Evolutionary conservation across 192 early-diverging fungal species (phyloP), one percentile per base, ranked within the genome.

Genomic region (Lunasporangiospora selenospora): DNA sequence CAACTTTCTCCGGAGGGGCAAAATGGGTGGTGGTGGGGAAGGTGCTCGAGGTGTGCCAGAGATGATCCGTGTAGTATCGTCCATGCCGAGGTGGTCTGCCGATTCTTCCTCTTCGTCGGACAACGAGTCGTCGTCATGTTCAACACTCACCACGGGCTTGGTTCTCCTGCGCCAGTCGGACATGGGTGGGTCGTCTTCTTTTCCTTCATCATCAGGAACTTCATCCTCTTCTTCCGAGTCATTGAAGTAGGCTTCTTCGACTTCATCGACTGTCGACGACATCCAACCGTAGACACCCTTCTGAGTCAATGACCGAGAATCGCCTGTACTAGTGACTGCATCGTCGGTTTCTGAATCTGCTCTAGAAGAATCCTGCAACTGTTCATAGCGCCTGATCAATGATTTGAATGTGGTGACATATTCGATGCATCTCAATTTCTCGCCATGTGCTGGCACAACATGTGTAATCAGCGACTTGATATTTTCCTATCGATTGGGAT

Each of bases 201-300:
- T 67, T 23, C 50, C 57, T 23, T 67, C 65, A 42, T 66, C 75
- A 26, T 65, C 69, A 5, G 50, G 59, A 32, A 67, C 73, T 30
- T 75, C 63, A 11, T 79, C 76, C 53, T 88, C 88, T 15, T 89
- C 88, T n/a, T 88, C 85, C 1, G 80, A 79, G 8, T 83, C 71
- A 38, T 93, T 84, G 62, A 96, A 91, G 59, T 94, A 96, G 4
- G 88, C 89, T 45, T 96, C 92, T 47, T 96, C 92, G 26, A 83
- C 85, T 23, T 89, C 86, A 58, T 94, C 90, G 3, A 85, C 71
- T 1, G 80, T 75, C 16, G 78, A 75, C 1, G 81, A 79, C 23
- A 69, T 65, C 83, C 86, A 88, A 19, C 57, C 73, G 41, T 62
- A 69, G 26, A 23, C 19, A 53, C 52, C 52, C 7, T 16, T 32